Conservation (phyloP, 176 grass and related monocot genomes). For the Alopecurus myosuroides region DNA sequence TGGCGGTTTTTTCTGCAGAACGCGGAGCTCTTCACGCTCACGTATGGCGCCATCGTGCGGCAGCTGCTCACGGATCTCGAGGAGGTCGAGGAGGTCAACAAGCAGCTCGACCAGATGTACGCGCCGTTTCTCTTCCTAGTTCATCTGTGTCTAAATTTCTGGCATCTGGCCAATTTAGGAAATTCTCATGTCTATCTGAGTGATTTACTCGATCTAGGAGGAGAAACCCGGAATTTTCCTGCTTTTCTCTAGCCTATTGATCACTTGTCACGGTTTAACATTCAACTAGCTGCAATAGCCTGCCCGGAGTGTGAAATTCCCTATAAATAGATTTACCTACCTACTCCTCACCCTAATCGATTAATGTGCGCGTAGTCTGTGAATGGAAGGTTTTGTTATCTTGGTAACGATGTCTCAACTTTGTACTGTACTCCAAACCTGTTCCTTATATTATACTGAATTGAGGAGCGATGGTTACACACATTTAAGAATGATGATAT, state of each 20-base stretch:
- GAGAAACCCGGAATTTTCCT: background rate
- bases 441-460: background rate
- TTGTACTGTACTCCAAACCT: background rate
- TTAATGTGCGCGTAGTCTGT: background rate
- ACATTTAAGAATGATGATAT: background rate
- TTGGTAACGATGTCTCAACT: background rate
- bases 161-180: background rate
- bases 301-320: background rate
- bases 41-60: slow-evolving; percentile 92
- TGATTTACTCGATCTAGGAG: background rate
- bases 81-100: slow-evolving; percentile 99
- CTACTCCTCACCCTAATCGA: background rate
- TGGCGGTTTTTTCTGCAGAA: slow-evolving; percentile 39
- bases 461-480: background rate
- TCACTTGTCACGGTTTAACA: background rate
- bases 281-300: background rate
- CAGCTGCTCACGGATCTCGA: slow-evolving; percentile 98
- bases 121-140: background rate
- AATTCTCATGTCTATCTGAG: background rate
- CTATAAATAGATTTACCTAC: background rate
- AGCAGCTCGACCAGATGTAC: slow-evolving; percentile 99
- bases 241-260: background rate
- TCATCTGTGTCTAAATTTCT: background rate
- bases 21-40: slow-evolving; percentile 97
- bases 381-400: background rate